Conservation (phyloP, 2,329 filamentous ascomycete species). For the Cladophialophora immunda region DNA sequence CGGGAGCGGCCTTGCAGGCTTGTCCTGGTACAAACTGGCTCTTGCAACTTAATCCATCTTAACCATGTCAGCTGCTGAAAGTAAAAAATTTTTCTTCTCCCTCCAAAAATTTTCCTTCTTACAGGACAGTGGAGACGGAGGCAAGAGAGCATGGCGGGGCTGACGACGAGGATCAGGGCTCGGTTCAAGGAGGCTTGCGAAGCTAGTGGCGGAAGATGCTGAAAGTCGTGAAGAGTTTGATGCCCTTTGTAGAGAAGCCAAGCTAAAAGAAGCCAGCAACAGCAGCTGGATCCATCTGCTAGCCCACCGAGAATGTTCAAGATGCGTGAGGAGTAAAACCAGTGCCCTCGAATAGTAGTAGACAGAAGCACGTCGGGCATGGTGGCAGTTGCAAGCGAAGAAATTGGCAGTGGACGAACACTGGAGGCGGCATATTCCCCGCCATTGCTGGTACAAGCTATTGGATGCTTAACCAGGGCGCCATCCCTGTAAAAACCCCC, state of each 20-base stretch:
- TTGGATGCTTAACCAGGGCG: neutral
- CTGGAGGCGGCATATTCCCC: neutral
- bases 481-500: neutral
- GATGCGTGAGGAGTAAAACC: neutral
- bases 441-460: neutral
- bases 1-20: conserved; percentile 3
- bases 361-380: neutral
- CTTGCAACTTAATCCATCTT: conserved; percentile 5
- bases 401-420: neutral
- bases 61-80: conserved; percentile 8
- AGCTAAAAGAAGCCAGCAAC: neutral
- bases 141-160: conserved; percentile 3
- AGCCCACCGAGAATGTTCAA: neutral
- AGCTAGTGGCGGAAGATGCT: conserved; percentile 2
- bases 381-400: neutral
- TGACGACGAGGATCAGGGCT: neutral
- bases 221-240: neutral
- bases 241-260: neutral
- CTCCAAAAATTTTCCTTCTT: neutral
- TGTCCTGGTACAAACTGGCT: neutral
- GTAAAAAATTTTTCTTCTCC: neutral
- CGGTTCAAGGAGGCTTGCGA: neutral
- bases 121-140: conserved; percentile 1
- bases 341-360: neutral
- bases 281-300: neutral